A percentile compares a stretch with the other conserved stretches of the same genome.
Evolutionary conservation across 257 asterid species (phyloP).

Genomic region (Cinchona pubescens): DNA sequence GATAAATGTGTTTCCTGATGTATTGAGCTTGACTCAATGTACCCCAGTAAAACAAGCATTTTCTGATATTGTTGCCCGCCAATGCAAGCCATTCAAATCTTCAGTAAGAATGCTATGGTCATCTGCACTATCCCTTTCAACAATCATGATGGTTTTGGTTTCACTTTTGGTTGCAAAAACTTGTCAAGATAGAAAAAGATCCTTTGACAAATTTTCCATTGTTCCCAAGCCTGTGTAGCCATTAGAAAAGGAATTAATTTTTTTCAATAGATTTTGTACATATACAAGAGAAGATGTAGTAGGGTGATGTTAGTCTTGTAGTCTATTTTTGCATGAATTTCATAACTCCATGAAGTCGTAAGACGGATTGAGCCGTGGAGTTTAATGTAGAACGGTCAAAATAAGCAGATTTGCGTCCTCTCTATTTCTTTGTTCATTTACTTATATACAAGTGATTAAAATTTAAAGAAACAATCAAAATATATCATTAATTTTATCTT

Average conservation of each 20-base stretch:
- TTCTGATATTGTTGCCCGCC: slow-evolving; percentile 29
- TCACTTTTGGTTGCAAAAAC: slow-evolving; percentile 38
- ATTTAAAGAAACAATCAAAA: no score
- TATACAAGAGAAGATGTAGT: not conserved
- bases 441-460: no score
- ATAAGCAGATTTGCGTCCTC: no score
- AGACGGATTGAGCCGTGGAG: no score
- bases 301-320: no score
- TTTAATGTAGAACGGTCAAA: no score
- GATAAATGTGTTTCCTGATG: slow-evolving; percentile 43
- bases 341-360: slow-evolving; percentile 1
- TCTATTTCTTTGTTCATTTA: no score
- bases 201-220: slow-evolving; percentile 30
- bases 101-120: slow-evolving; percentile 37
- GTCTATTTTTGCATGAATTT: not conserved
- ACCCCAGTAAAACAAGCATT: slow-evolving; percentile 40
- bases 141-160: slow-evolving; percentile 38
- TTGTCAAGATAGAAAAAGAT: slow-evolving; percentile 36
- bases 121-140: slow-evolving; percentile 43
- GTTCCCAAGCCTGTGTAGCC: slow-evolving; percentile 18
- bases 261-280: not conserved
- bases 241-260: not conserved
- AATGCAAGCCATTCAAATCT: slow-evolving; percentile 43
- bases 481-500: no score
- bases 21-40: slow-evolving; percentile 39